Base-by-base conservation (phyloP, 2,329 filamentous ascomycete species). In the Botryotinia convoluta region DNA sequence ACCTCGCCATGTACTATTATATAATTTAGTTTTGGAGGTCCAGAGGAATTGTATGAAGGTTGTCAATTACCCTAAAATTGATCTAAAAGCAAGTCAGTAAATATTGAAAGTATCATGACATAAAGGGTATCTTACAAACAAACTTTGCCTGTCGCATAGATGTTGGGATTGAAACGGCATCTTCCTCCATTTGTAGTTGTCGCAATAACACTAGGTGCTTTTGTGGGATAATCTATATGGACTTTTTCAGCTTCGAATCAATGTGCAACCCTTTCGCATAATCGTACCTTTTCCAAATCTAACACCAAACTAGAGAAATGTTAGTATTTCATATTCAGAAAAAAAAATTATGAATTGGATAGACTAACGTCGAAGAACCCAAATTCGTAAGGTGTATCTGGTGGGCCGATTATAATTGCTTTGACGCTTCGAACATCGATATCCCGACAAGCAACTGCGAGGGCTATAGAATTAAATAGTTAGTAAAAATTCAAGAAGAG, bases 121-220 rank as follows among this genome's bases (percentile, higher is more conserved):
- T 16, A 29, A 63, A 29, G 35, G 20, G n/a, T 26, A 22, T 87
- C 92, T 85, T 83, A 97, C 89, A 99, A 83, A 84, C 96, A 99
- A 73, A 99, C 95, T 83, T 95, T 97, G 67, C 96, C 96, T 68
- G 85, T 89, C 1, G 94, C 87, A 81, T 99, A 99, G 75, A 99
- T 97, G 80, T 99, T 99, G 5, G 96, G 96, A 79, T 98, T 98
- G 85, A 98, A 98, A 12, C 96, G 91, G 80, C 92, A 94, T 74
- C 91, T 87, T 18, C 95, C 95, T n/a, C 87, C 86, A 80, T 98
- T 98, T 1, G 95, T 99, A 0, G 96, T 98, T 60, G 91, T 87
- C 39, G 92, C 91, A 37, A 86, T 89, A 39, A 91, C 89, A 22
- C 78, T 76, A 2, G 90, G 90, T 0, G 89, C 87, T 77, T 89